Evolutionary conservation across 768 basidiomycete genomes (phyloP), one percentile per base, ranked within the genome.

Genomic region (Boletus coccyginus): DNA sequence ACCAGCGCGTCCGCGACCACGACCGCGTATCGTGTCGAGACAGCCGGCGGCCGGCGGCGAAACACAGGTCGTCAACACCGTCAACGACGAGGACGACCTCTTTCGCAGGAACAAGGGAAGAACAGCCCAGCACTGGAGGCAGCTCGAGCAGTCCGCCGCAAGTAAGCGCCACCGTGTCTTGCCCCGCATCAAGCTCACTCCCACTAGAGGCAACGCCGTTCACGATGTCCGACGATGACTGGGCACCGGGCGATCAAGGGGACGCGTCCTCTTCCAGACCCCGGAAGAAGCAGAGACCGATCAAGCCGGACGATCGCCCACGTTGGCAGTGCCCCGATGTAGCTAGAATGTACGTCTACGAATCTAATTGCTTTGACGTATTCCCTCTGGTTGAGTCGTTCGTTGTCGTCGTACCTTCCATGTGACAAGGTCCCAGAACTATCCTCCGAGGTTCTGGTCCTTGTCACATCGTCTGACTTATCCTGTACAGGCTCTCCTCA

Each of bases 31-130:
- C 12, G 72, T 74, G 52, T 62, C 70, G 49, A 53, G 44, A 45
- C 64, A 61, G 46, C 44, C 57, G 31, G 56, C 50, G 36, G 24
- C 12, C 47, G 31, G 46, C 38, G 42, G 53, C 5, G 54, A 62
- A 21, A 27, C 42, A 6, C 48, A 61, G 24, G 35, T 38, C 12
- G 13, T 53, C 60, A 50, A 50, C 51, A 35, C 60, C 40, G 45
- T 43, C 69, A 68, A 80, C 12, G 86, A 90, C 55, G 82, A 82
- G 48, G 88, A 92, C 68, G 82, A 81, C 16, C 75, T 82, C 69
- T 92, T 91, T 62, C 80, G 90, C 63, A 81, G 81, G 48, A 92
- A 90, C 66, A 75, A 73, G 43, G 79, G 79, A 56, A 76, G 87
- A 49, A 81, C 81, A 6, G 66, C 75, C 5, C 73, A 78, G 50